Conservation (phyloP, 164 flowering plant species). For the Liquidambar formosana region DNA sequence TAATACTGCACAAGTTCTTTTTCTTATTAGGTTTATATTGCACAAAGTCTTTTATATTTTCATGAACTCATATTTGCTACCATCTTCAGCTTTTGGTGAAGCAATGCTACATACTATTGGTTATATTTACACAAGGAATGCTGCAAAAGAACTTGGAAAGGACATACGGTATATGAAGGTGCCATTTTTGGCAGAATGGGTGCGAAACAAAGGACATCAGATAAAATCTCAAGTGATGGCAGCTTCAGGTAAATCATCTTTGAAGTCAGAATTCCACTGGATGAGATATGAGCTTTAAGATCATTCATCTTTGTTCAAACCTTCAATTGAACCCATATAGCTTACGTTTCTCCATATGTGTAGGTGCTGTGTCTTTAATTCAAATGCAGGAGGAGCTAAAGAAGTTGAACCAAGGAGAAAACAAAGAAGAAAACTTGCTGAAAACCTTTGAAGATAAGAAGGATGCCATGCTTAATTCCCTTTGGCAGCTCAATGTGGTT, state of each 20-base stretch:
- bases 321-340: background rate
- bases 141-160: conserved; percentile 84
- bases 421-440: conserved; percentile 53
- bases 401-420: conserved; percentile 55
- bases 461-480: conserved; percentile 72
- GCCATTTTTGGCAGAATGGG: conserved; percentile 96
- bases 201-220: conserved; percentile 82
- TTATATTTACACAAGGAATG: conserved; percentile 87
- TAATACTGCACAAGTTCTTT: no score
- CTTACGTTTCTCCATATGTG: conserved; percentile 11
- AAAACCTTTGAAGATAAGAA: conserved; percentile 71
- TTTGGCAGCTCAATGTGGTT: conserved; percentile 91
- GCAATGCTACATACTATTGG: conserved; percentile 96
- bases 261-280: background rate
- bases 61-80: conserved; percentile 12
- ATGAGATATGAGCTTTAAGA: background rate
- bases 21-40: background rate
- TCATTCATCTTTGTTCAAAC: background rate
- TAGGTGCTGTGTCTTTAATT: conserved; percentile 80
- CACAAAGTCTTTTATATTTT: background rate
- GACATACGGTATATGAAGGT: conserved; percentile 69
- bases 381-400: conserved; percentile 68
- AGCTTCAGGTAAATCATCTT: conserved; percentile 63
- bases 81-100: conserved; percentile 83
- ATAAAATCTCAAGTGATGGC: conserved; percentile 88